A percentile compares a stretch with the other conserved stretches of the same genome.
These are phyloP conservation scores for Serendipita sp. DNA, from an alignment of 768 basidiomycete species.

Conservation along the genomic window DNA sequence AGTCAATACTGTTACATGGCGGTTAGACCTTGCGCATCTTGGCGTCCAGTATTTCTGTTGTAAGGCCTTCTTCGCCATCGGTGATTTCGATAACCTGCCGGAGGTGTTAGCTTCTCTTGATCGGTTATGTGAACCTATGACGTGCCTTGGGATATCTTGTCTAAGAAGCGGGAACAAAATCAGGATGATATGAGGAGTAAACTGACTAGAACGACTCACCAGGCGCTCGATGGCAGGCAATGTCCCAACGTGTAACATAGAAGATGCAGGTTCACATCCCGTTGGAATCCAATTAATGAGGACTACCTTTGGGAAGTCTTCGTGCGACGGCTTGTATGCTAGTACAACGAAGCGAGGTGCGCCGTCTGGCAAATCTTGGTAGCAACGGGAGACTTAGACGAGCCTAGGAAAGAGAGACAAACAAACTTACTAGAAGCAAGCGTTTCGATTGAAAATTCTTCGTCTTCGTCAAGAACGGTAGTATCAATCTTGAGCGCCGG, in stretches of 20 bases:
- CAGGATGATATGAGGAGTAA: constrained; percentile 15
- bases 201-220: constrained; percentile 27
- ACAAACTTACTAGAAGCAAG: background rate
- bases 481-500: background rate
- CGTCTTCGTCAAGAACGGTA: constrained; percentile 1
- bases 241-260: constrained; percentile 73
- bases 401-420: background rate
- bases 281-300: constrained; percentile 80
- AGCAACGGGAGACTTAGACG: too few species aligned
- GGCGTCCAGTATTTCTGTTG: constrained; percentile 51
- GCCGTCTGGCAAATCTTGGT: constrained; percentile 57
- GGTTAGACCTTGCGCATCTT: constrained; percentile 25
- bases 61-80: constrained; percentile 70
- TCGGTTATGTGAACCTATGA: background rate
- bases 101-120: background rate
- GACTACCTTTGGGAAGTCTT: constrained; percentile 66
- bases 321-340: constrained; percentile 65
- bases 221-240: constrained; percentile 63
- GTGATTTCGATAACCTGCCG: constrained; percentile 56
- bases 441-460: constrained; percentile 3
- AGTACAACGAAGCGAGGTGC: constrained; percentile 74
- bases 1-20: background rate
- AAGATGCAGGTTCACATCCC: constrained; percentile 55
- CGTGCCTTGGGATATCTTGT: background rate
- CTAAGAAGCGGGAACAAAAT: constrained; percentile 15